Evolutionary conservation across 352 stramenopile species (phyloP).

Genomic region (Phytophthora idaei): DNA sequence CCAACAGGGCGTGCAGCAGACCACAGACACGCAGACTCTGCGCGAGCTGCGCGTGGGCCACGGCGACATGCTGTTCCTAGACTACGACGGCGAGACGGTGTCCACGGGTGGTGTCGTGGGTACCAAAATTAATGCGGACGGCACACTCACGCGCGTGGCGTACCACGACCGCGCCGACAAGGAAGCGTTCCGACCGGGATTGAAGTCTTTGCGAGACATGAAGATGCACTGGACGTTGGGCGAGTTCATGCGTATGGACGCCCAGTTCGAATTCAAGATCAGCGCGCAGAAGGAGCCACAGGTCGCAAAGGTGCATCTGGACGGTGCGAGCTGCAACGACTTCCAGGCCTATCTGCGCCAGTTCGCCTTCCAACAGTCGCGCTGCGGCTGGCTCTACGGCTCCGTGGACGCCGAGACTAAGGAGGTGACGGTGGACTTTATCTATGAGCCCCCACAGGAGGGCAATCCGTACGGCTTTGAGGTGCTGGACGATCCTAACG

Average conservation of each 20-base stretch:
- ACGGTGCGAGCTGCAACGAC: constrained; percentile 87
- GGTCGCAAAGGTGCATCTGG: constrained; percentile 84
- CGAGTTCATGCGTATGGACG: constrained; percentile 98
- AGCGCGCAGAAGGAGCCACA: constrained; percentile 92
- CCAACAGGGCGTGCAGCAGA: constrained; percentile 41
- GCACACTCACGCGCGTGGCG: constrained; percentile 76
- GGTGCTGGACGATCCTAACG: constrained; percentile 92
- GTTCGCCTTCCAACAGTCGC: constrained; percentile 94
- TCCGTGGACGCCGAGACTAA: constrained; percentile 86
- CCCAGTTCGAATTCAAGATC: constrained; percentile 98
- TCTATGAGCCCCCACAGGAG: constrained; percentile 96
- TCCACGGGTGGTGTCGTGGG: constrained; percentile 51
- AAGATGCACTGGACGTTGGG: constrained; percentile 99
- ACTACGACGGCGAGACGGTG: constrained; percentile 76
- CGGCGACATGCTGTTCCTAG: constrained; percentile 82
- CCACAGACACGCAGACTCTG: constrained; percentile 62
- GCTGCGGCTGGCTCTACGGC: constrained; percentile 96
- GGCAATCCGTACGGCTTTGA: constrained; percentile 90
- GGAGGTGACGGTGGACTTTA: constrained; percentile 93
- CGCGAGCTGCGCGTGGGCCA: constrained; percentile 63
- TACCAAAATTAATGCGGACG: constrained; percentile 82
- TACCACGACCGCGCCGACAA: constrained; percentile 78
- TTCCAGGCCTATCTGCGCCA: constrained; percentile 92
- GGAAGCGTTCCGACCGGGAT: constrained; percentile 94
- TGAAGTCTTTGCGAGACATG: constrained; percentile 96